A percentile compares a stretch with the other conserved stretches of the same genome.
These are phyloP conservation scores for Rhinocladiella similis DNA, from an alignment of 2,329 filamentous ascomycete genomes.

Conservation along the genomic window DNA sequence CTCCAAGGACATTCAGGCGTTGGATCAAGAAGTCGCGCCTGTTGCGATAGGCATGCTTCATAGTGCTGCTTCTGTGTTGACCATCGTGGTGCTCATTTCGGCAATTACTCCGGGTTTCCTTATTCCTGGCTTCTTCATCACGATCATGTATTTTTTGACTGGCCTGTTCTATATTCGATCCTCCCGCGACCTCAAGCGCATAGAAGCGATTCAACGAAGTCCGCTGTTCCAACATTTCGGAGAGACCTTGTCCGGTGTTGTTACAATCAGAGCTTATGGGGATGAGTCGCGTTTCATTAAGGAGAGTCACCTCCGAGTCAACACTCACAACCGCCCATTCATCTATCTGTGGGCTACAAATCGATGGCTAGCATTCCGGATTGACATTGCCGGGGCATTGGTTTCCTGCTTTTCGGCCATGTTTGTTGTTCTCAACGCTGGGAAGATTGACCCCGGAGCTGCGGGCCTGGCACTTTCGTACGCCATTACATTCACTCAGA, in stretches of 20 bases:
- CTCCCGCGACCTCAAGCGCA: constrained; percentile 90
- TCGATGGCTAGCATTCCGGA: constrained; percentile 91
- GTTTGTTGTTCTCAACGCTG: constrained; percentile 83
- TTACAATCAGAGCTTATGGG: constrained; percentile 94
- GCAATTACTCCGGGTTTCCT: constrained; percentile 88
- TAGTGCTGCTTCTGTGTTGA: constrained; percentile 68
- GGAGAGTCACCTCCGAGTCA: constrained; percentile 85
- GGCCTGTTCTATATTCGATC: constrained; percentile 86
- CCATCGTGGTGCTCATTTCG: constrained; percentile 85
- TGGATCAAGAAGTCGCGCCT: constrained; percentile 94
- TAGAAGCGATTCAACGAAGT: constrained; percentile 92
- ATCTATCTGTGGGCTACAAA: constrained; percentile 97
- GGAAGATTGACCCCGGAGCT: constrained; percentile 81
- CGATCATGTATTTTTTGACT: constrained; percentile 75
- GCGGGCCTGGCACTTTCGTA: constrained; percentile 94
- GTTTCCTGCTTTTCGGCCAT: constrained; percentile 92
- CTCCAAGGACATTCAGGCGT: constrained; percentile 91
- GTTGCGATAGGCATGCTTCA: constrained; percentile 77
- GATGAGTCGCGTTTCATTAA: constrained; percentile 91
- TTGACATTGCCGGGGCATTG: constrained; percentile 84
- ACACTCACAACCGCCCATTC: constrained; percentile 88
- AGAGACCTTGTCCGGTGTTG: constrained; percentile 90
- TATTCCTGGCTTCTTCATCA: constrained; percentile 83
- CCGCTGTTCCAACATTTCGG: constrained; percentile 97
- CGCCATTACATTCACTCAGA: constrained; percentile 94